Percentiles rank a stretch among this genome's conserved stretches.
Conservation (phyloP, 2,329 filamentous ascomycete species). For the Ambrosiella beaveri region DNA sequence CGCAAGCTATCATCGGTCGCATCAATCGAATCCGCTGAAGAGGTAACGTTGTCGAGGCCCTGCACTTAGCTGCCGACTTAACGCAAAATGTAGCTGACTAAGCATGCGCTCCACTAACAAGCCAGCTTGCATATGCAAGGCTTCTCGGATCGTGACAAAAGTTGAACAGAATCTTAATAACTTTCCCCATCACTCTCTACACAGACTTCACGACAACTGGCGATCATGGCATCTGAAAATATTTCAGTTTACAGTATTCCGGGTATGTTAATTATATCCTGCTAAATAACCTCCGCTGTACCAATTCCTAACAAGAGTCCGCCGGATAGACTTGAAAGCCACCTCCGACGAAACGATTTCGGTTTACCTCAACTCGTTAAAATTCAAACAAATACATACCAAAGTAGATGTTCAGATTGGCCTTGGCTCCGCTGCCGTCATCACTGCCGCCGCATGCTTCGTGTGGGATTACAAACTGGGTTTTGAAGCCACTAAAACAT, state of each 20-base stretch:
- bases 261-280: conserved; percentile 1
- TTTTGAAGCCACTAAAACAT: conserved; percentile 71
- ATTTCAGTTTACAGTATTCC: conserved; percentile 13
- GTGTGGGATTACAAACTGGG: conserved; percentile 81
- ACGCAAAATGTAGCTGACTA: conserved; percentile 3
- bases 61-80: background rate
- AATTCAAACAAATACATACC: conserved; percentile 64
- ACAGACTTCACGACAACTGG: background rate
- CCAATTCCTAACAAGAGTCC: background rate
- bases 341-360: conserved; percentile 88
- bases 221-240: background rate
- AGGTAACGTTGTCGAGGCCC: background rate
- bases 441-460: conserved; percentile 69
- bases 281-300: background rate
- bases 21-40: background rate
- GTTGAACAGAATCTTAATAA: background rate
- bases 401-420: conserved; percentile 68
- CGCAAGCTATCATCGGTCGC: background rate
- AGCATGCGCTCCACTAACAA: conserved; percentile 9
- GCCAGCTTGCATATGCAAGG: conserved; percentile 11
- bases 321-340: conserved; percentile 69
- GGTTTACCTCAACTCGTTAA: conserved; percentile 80
- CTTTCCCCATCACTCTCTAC: background rate
- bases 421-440: conserved; percentile 68
- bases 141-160: background rate